phyloP scores from a whole-genome alignment of 129 eudicot species.

The Centrapalus pauciflorus region DNA sequence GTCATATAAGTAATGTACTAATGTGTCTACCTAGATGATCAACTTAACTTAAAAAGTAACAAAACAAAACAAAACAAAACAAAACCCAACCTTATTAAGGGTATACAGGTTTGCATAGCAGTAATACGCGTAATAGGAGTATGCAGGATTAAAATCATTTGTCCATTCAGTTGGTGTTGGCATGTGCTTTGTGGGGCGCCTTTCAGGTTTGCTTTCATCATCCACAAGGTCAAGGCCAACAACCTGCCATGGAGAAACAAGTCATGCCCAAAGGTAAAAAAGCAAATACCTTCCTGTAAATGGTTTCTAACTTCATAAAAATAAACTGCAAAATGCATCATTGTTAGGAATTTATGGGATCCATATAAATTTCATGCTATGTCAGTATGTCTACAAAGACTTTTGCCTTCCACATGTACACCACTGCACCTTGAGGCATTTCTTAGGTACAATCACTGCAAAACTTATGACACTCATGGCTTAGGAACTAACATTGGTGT shows the following conservation, averaged over 20 bases:
- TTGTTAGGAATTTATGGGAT: not conserved
- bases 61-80: not conserved
- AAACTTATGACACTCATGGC: not conserved
- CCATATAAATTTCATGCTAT: no score
- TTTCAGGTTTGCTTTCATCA: conserved; percentile 71
- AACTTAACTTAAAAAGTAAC: not conserved
- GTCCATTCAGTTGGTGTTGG: conserved; percentile 72
- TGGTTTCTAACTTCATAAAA: not conserved
- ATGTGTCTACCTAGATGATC: not conserved
- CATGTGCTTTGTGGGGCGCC: conserved; percentile 80
- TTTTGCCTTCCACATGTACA: no score
- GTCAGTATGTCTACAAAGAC: no score
- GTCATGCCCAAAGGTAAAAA: not conserved
- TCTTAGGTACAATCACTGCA: no score
- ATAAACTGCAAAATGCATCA: not conserved
- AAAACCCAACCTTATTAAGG: conserved; percentile 49
- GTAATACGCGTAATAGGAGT: conserved; percentile 64
- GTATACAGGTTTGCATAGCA: conserved; percentile 67
- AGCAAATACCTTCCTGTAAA: not conserved
- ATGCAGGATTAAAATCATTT: conserved; percentile 67
- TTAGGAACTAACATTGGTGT: not conserved
- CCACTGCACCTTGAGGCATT: no score
- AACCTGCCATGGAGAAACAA: conserved; percentile 31
- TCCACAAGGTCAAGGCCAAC: conserved; percentile 76
- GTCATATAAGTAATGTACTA: no score